Conservation (phyloP, 139 green algal genomes). For the Spirogloea muscicola region DNA sequence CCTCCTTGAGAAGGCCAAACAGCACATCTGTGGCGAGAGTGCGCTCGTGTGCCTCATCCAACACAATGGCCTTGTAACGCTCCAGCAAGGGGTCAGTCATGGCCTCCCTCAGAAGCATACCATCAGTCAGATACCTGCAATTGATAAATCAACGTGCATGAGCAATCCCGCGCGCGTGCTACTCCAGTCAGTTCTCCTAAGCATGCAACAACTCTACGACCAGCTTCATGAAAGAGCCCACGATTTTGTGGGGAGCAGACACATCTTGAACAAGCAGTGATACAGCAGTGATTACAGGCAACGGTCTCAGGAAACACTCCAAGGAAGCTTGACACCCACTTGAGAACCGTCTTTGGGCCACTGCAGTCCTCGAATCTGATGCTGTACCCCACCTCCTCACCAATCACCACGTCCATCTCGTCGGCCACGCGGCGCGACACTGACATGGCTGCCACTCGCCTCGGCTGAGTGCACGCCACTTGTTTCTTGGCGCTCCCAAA, state of each 20-base stretch:
- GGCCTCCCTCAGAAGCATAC: constrained; percentile 63
- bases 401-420: constrained; percentile 63
- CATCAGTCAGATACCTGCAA: constrained; percentile 55
- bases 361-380: constrained; percentile 84
- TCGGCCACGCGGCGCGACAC: constrained; percentile 58
- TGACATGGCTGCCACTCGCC: constrained; percentile 60
- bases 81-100: constrained; percentile 60
- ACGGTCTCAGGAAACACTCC: no score
- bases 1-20: constrained; percentile 83
- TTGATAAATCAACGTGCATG: no score
- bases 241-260: no score
- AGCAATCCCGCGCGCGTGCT: no score
- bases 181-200: no score
- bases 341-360: constrained; percentile 67
- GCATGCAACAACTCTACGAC: no score
- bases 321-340: constrained; percentile 53
- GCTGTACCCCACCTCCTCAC: constrained; percentile 68
- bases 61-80: constrained; percentile 69
- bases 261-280: no score
- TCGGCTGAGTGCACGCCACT: constrained; percentile 62
- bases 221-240: no score
- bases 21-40: constrained; percentile 82
- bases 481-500: constrained; percentile 67
- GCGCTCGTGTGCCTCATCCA: constrained; percentile 84
- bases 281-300: no score